Evolutionary conservation across 495 filamentous ascomycete species (phyloP).

Genomic region (Hypoxylon fragiforme): DNA sequence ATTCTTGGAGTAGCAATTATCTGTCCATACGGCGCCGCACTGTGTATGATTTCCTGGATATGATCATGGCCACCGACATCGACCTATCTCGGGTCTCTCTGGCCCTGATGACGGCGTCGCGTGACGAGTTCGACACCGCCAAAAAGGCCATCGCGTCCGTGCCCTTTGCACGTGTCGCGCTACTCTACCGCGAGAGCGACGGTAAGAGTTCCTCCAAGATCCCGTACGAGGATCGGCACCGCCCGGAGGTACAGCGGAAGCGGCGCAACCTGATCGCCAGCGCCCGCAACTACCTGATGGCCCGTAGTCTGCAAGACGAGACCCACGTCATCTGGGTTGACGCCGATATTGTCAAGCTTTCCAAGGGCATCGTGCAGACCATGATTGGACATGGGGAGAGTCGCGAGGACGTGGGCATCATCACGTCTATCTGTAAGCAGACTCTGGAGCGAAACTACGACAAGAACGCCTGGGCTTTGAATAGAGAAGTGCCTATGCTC

Average conservation of each 20-base stretch:
- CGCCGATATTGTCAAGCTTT: slow-evolving; percentile 29
- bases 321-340: slow-evolving; percentile 30
- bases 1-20: slow-evolving; percentile 30
- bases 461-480: slow-evolving; percentile 30
- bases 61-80: slow-evolving; percentile 23
- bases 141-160: slow-evolving; percentile 14
- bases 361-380: slow-evolving; percentile 21
- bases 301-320: slow-evolving; percentile 28
- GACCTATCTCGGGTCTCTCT: slow-evolving; percentile 25
- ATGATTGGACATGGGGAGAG: slow-evolving; percentile 24
- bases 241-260: slow-evolving; percentile 15
- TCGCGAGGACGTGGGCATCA: slow-evolving; percentile 19
- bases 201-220: slow-evolving; percentile 8
- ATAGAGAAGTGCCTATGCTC: slow-evolving; percentile 30
- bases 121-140: slow-evolving; percentile 22
- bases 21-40: slow-evolving; percentile 27
- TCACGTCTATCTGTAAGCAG: slow-evolving; percentile 29
- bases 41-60: slow-evolving; percentile 31
- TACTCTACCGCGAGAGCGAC: slow-evolving; percentile 25
- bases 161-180: slow-evolving; percentile 27
- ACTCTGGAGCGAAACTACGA: slow-evolving; percentile 29
- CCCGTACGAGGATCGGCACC: slow-evolving; percentile 23
- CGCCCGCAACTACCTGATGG: slow-evolving; percentile 30
- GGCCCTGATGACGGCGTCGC: slow-evolving; percentile 27
- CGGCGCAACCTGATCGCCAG: slow-evolving; percentile 18